phyloP scores from a whole-genome alignment of 1,284 basidiomycete genomes.

The Gymnopus androsaceus region DNA sequence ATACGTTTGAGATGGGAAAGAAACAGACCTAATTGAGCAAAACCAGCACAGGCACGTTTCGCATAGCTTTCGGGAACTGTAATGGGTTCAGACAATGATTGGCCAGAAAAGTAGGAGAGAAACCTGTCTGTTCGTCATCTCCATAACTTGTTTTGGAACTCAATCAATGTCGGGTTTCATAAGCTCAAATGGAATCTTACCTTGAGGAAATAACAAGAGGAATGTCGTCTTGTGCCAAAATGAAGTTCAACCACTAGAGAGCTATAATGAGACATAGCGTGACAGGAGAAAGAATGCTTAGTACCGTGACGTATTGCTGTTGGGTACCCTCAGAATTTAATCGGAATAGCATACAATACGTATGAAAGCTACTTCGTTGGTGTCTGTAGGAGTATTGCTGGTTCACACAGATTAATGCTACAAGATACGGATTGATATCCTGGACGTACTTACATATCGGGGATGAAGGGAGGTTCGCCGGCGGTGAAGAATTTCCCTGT shows the following conservation, averaged over 20 bases:
- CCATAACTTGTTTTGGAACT: no score
- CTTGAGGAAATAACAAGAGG: constrained; percentile 19
- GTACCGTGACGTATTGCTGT: constrained; percentile 8
- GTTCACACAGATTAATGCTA: no score
- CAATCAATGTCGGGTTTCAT: no score
- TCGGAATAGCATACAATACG: no score
- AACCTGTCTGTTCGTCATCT: constrained; percentile 38
- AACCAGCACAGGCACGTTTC: constrained; percentile 14
- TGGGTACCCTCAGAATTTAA: no score
- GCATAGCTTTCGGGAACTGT: constrained; percentile 18
- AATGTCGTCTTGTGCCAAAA: constrained; percentile 11
- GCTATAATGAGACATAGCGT: constrained; percentile 43
- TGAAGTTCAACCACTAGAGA: constrained; percentile 30
- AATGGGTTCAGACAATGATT: background rate
- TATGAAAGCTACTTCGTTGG: no score
- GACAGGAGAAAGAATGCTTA: constrained; percentile 16
- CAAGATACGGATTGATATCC: no score
- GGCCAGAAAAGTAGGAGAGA: background rate
- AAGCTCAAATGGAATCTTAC: background rate
- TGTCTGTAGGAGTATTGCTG: constrained; percentile 33
- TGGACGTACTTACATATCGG: no score
- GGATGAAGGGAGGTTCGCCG: constrained; percentile 59
- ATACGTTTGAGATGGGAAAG: background rate
- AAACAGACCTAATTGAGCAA: constrained; percentile 13
- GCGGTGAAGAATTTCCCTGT: constrained; percentile 33